Evolutionary conservation across 23 red algal genomes (phyloP).

Genomic region (Gracilaria vermiculophylla): DNA sequence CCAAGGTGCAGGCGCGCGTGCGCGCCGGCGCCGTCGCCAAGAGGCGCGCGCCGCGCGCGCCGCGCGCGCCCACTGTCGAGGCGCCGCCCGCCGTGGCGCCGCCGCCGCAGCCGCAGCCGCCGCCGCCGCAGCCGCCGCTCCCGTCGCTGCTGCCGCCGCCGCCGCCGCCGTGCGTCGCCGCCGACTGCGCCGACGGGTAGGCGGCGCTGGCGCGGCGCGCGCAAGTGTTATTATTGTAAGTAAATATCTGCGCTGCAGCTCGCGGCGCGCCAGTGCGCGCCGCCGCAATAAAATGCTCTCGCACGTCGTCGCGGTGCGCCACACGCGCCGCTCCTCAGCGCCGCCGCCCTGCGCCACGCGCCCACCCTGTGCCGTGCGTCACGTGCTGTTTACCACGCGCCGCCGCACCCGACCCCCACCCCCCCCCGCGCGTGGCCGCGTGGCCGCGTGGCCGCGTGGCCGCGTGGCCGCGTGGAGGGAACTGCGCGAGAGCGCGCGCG

Average conservation of each 20-base stretch:
- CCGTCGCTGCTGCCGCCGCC: not conserved
- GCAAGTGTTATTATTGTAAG: too few relatives aligned
- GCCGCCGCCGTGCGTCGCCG: not conserved
- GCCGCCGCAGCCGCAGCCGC: not conserved
- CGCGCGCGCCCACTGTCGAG: not conserved
- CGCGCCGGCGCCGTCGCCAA: not conserved
- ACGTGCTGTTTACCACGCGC: too few relatives aligned
- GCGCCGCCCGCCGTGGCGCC: not conserved
- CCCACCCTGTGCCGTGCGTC: too few relatives aligned
- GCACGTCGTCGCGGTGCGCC: too few relatives aligned
- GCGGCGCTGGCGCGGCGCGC: not conserved
- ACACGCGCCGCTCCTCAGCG: too few relatives aligned
- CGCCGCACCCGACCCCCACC: too few relatives aligned
- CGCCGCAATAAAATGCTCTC: too few relatives aligned
- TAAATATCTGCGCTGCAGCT: too few relatives aligned
- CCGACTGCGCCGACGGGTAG: not conserved
- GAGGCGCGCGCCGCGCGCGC: not conserved
- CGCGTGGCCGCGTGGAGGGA: not conserved
- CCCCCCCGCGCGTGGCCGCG: constrained; percentile 1
- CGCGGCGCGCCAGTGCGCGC: too few relatives aligned
- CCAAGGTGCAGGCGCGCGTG: constrained; percentile 2
- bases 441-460: not conserved
- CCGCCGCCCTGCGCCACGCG: too few relatives aligned
- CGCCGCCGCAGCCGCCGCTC: not conserved
- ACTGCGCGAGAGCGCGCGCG: not conserved